These are phyloP conservation scores for Polyporus tsugae DNA, from an alignment of 1,284 basidiomycete genomes.

Conservation along the genomic window DNA sequence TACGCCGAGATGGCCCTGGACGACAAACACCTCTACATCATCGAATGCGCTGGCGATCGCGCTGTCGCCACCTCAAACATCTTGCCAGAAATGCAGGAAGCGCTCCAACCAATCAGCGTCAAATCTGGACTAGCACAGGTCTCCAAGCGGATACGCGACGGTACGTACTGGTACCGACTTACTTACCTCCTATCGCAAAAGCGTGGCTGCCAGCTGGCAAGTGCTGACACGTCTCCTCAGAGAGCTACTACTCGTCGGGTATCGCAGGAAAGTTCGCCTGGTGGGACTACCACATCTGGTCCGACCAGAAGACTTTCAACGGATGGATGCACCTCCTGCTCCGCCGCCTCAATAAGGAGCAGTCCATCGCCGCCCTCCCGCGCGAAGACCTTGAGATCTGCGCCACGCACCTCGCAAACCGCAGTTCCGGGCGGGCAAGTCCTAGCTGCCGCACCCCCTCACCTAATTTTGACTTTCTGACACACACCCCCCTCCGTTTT, in stretches of 20 bases:
- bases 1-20: background rate
- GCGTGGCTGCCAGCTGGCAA: background rate
- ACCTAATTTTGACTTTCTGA: no score
- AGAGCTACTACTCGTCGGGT: background rate
- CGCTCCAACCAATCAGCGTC: background rate
- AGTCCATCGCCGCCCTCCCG: background rate
- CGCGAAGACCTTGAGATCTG: conserved; percentile 11
- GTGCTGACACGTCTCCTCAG: background rate
- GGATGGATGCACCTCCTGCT: background rate
- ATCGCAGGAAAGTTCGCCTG: conserved; percentile 3
- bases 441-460: background rate
- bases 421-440: background rate
- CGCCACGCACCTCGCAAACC: conserved; percentile 5
- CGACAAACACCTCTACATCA: background rate
- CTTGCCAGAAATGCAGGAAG: background rate
- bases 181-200: background rate
- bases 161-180: background rate
- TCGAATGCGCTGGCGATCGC: background rate
- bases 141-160: background rate
- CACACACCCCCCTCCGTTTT: background rate
- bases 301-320: background rate
- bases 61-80: background rate
- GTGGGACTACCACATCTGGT: conserved; percentile 9
- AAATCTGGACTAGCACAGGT: background rate
- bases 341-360: background rate